phyloP scores from a whole-genome alignment of 345 rosid genomes.

The Boechera divaricarpa region DNA sequence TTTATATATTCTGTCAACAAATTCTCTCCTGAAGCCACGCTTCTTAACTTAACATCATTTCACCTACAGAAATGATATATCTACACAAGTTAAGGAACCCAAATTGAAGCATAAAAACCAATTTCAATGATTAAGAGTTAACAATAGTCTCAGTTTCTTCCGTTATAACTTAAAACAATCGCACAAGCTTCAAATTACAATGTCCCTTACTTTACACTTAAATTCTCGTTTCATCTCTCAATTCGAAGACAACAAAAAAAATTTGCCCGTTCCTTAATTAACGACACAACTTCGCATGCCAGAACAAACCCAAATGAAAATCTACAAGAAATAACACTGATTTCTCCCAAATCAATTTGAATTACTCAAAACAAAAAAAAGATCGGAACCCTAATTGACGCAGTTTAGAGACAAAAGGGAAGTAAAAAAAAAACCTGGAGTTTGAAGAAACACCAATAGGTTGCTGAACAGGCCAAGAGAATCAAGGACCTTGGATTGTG shows the following conservation, averaged over 20 bases:
- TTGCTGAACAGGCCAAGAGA: constrained; percentile 74
- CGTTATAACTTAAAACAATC: constrained; percentile 2
- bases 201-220: background rate
- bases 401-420: background rate
- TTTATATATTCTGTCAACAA: background rate
- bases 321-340: background rate
- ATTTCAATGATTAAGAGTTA: background rate
- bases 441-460: constrained; percentile 60
- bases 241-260: background rate
- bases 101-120: background rate
- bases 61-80: background rate
- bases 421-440: constrained; percentile 55
- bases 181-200: constrained; percentile 4
- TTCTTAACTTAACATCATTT: constrained; percentile 4
- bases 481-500: constrained; percentile 61
- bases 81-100: constrained; percentile 10
- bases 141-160: constrained; percentile 16
- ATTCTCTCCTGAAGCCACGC: constrained; percentile 31
- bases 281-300: background rate
- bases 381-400: constrained; percentile 40
- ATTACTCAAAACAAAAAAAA: background rate
- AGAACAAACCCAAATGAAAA: background rate
- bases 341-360: constrained; percentile 24
- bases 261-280: background rate
- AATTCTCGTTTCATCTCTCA: background rate